phyloP scores from a whole-genome alignment of 2,329 filamentous ascomycete genomes.

The Hypoxylon sp. region DNA sequence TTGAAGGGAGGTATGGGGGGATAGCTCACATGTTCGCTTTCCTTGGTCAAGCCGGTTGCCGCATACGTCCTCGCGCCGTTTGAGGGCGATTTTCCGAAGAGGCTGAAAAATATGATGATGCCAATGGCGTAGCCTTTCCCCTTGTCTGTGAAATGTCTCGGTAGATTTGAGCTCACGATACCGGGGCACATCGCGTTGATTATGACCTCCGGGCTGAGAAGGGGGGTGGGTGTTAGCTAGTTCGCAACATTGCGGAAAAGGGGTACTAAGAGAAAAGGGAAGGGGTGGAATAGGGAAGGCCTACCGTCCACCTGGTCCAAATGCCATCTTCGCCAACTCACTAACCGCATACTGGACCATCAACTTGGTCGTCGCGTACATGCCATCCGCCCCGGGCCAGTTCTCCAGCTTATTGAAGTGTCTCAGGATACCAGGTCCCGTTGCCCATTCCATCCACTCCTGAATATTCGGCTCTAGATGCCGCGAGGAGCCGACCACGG shows the following conservation, averaged over 20 bases:
- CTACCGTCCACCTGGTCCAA: slow-evolving; percentile 43
- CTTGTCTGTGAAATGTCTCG: slow-evolving; percentile 28
- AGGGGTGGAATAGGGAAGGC: not conserved
- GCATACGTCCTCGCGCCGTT: slow-evolving; percentile 48
- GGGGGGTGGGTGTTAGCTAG: not conserved
- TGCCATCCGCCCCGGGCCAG: slow-evolving; percentile 40
- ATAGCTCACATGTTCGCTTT: slow-evolving; percentile 45
- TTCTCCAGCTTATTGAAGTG: slow-evolving; percentile 49
- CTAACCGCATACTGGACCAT: slow-evolving; percentile 44
- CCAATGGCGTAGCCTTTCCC: slow-evolving; percentile 22
- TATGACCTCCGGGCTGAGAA: slow-evolving; percentile 47
- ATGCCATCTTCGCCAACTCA: slow-evolving; percentile 45
- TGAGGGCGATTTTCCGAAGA: slow-evolving; percentile 47
- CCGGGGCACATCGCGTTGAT: slow-evolving; percentile 50
- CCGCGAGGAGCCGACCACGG: slow-evolving; percentile 44
- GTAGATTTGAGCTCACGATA: slow-evolving; percentile 43
- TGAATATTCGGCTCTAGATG: slow-evolving; percentile 42
- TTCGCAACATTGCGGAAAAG: not conserved
- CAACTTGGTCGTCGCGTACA: slow-evolving; percentile 50
- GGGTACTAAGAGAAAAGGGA: not conserved
- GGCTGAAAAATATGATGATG: slow-evolving; percentile 25
- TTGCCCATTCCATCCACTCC: slow-evolving; percentile 42
- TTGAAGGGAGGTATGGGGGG: not conserved
- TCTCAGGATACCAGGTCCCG: slow-evolving; percentile 39
- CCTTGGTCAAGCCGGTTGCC: slow-evolving; percentile 41